A percentile compares a stretch with the other conserved stretches of the same genome.
Conservation (phyloP, 441 rosid genomes). For the Jatropha podagrica region DNA sequence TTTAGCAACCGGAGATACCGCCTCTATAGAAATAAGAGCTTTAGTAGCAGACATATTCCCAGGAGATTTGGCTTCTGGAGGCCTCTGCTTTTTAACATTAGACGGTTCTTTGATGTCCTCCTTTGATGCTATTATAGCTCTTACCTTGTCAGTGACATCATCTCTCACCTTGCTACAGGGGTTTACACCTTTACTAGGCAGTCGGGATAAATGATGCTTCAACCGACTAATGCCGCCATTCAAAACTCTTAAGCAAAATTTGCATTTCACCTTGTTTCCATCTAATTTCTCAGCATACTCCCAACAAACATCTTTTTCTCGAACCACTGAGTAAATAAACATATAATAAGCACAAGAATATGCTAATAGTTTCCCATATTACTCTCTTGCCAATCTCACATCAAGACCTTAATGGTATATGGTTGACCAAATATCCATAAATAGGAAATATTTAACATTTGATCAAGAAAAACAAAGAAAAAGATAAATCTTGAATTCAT, state of each 20-base stretch:
- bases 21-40: slow-evolving; percentile 35
- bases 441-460: background rate
- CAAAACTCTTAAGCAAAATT: slow-evolving; percentile 64
- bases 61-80: slow-evolving; percentile 48
- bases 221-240: slow-evolving; percentile 88
- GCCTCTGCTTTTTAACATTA: slow-evolving; percentile 42
- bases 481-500: background rate
- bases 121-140: slow-evolving; percentile 58
- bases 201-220: slow-evolving; percentile 85
- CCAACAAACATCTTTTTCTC: slow-evolving; percentile 91
- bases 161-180: slow-evolving; percentile 84
- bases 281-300: slow-evolving; percentile 89
- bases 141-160: slow-evolving; percentile 73
- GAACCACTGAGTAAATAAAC: slow-evolving; percentile 57
- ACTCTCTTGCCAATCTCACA: background rate
- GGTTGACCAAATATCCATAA: background rate
- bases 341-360: slow-evolving; percentile 14
- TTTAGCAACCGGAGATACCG: slow-evolving; percentile 37
- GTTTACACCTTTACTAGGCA: slow-evolving; percentile 90
- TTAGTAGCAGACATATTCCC: slow-evolving; percentile 33
- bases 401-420: background rate
- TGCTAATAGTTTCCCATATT: background rate
- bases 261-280: slow-evolving; percentile 83
- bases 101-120: slow-evolving; percentile 58
- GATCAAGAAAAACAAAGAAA: background rate